Evolutionary conservation across 352 stramenopile species (phyloP), one percentile per base, ranked within the genome.

Genomic region (Thalassiosira mediterranea): DNA sequence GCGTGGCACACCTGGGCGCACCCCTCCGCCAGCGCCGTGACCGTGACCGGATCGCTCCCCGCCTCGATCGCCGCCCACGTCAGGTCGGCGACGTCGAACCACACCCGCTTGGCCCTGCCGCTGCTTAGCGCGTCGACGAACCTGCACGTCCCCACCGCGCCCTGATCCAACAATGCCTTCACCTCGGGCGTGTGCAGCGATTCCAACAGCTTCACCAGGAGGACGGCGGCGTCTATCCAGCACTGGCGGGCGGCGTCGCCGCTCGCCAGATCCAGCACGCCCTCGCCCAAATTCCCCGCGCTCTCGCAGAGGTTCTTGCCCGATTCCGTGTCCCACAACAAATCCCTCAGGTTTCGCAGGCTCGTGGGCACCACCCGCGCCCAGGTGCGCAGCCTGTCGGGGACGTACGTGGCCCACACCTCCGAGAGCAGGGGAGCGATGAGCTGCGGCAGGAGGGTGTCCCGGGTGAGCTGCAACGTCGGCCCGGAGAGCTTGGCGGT

Each of bases 1-100:
- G 86, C 83, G 78, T 88, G 79, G 56, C 83, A 90, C 31, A 92
- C 64, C 56, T 90, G 72, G 11, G 86, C 86, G 25, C 81, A 88
- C 10, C 85, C 80, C 74, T 92, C 83, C 10, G 83, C 86, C 48
- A 90, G 74, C 8, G 77, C 76, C 40, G 80, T 53, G 0, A 79
- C 88, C 19, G 83, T 84, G 2, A 74, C 54, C 38, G 69, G 67
- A 78, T 90, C 80, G 15, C 69, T 73, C n/a, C 64, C 52, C 10
- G 90, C 59, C 66, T 88, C 78, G 3, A 86, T 62, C 11, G 67
- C 51, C 11, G 73, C 62, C 81, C 78, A 88, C 23, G 72, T 7
- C 17, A 81, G 54, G 46, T 84, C 68, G 48, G 51, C 73, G 10
- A 65, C 40, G 76, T 90, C 79, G 42, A 81, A 75, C 28, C 84